These are phyloP conservation scores for Linum tenue DNA, from an alignment of 345 rosid species.

Conservation along the genomic window DNA sequence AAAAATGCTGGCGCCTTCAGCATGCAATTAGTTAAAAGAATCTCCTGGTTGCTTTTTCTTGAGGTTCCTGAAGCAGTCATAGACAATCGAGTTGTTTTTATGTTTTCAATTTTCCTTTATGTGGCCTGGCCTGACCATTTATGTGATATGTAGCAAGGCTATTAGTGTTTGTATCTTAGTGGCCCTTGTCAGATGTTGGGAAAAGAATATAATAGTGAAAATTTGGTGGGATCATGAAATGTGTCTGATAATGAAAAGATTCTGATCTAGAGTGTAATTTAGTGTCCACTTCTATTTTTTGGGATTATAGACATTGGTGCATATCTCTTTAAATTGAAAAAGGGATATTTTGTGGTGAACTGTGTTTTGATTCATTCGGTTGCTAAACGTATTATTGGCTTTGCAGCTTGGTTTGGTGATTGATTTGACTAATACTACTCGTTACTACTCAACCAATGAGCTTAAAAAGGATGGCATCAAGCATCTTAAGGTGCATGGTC, in stretches of 20 bases:
- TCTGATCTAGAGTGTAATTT: not conserved
- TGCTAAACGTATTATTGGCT: not conserved
- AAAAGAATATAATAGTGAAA: not conserved
- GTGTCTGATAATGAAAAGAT: not conserved
- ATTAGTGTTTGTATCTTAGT: not conserved
- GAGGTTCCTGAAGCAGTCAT: not conserved
- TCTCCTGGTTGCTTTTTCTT: not conserved
- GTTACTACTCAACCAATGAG: conserved; percentile 66
- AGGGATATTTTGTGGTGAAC: not conserved
- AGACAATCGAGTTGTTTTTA: too few relatives aligned
- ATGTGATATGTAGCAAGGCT: not conserved
- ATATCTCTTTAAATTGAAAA: too few relatives aligned
- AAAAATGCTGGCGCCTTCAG: not conserved
- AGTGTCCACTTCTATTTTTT: not conserved
- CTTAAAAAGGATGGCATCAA: conserved; percentile 84
- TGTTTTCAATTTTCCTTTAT: not conserved
- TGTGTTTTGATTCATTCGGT: not conserved
- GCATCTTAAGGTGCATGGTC: conserved; percentile 65
- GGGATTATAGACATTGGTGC: not conserved
- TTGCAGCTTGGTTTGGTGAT: conserved; percentile 93
- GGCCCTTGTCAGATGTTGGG: not conserved
- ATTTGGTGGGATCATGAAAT: not conserved
- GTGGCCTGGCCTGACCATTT: not conserved
- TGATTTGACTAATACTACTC: conserved; percentile 91
- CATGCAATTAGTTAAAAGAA: not conserved